Percentiles rank a stretch among this genome's conserved stretches.
These are phyloP conservation scores for Paramecium sexaurelia DNA, from an alignment of 73 alveolate genomes.

Conservation along the genomic window DNA sequence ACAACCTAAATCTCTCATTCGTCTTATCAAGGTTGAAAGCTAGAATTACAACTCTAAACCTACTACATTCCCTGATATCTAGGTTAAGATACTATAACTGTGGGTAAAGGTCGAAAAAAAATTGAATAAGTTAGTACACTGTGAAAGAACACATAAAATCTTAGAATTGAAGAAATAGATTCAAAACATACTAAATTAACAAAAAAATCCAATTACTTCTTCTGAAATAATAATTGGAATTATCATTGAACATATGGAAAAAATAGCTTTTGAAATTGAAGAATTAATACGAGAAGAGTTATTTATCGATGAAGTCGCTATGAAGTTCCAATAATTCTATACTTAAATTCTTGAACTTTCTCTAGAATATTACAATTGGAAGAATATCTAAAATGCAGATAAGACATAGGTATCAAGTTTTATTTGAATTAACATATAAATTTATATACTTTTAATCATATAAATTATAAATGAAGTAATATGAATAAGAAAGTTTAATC, in stretches of 20 bases:
- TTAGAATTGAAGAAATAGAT: background rate
- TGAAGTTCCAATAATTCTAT: background rate
- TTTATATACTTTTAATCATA: background rate
- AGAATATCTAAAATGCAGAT: background rate
- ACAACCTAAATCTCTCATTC: constrained; percentile 4
- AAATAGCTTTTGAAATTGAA: background rate
- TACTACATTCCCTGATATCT: background rate
- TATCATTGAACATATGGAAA: background rate
- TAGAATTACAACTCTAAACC: background rate
- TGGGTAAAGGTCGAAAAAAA: background rate
- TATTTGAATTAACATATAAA: background rate
- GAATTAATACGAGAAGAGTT: constrained; percentile 5
- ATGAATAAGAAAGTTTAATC: constrained; percentile 30
- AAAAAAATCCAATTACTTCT: background rate
- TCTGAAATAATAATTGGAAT: background rate
- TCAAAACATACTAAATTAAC: background rate
- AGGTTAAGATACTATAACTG: background rate
- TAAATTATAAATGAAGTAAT: constrained; percentile 17
- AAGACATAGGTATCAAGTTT: background rate
- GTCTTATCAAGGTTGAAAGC: constrained; percentile 25
- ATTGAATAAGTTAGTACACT: background rate
- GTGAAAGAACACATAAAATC: background rate
- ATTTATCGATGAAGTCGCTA: background rate
- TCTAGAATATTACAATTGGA: background rate
- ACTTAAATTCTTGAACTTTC: constrained; percentile 19